These are phyloP conservation scores for Epichloe brachyelytri DNA, from an alignment of 2,329 filamentous ascomycete species.

Conservation along the genomic window DNA sequence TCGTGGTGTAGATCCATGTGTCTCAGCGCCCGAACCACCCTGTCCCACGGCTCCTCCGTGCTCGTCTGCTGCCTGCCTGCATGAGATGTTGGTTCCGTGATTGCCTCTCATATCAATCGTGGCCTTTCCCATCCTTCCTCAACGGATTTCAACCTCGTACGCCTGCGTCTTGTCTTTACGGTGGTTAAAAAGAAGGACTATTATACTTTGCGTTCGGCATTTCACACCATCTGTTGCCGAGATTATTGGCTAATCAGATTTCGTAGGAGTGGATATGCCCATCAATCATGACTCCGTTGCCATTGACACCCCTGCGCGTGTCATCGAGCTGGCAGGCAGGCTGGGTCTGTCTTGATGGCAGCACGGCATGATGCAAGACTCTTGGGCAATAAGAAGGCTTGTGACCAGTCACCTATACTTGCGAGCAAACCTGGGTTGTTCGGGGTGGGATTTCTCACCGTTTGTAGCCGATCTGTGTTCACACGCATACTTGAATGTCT, in stretches of 20 bases:
- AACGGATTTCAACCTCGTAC: too few relatives aligned
- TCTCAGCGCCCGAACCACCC: slow-evolving; percentile 12
- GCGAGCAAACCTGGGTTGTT: too few relatives aligned
- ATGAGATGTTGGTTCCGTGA: neutral
- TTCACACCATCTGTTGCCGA: neutral
- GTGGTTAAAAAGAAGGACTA: neutral
- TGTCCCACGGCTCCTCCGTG: slow-evolving; percentile 1
- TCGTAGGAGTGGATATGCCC: neutral
- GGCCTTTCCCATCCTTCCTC: too few relatives aligned
- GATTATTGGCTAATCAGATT: neutral
- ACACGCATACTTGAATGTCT: too few relatives aligned
- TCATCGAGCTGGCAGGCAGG: neutral
- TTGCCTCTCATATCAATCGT: too few relatives aligned
- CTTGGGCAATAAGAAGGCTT: neutral
- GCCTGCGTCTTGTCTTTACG: too few relatives aligned
- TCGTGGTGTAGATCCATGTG: slow-evolving; percentile 1
- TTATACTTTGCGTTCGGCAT: neutral
- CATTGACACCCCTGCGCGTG: neutral
- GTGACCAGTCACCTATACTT: too few relatives aligned
- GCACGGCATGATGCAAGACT: neutral
- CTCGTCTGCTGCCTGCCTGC: neutral
- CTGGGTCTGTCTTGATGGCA: neutral
- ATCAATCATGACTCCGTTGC: neutral
- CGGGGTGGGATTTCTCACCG: too few relatives aligned
- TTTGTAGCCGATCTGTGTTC: too few relatives aligned